Evolutionary conservation across 192 early-diverging fungal genomes (phyloP), one percentile per base, ranked within the genome.

Genomic region (Allomyces arbusculus): DNA sequence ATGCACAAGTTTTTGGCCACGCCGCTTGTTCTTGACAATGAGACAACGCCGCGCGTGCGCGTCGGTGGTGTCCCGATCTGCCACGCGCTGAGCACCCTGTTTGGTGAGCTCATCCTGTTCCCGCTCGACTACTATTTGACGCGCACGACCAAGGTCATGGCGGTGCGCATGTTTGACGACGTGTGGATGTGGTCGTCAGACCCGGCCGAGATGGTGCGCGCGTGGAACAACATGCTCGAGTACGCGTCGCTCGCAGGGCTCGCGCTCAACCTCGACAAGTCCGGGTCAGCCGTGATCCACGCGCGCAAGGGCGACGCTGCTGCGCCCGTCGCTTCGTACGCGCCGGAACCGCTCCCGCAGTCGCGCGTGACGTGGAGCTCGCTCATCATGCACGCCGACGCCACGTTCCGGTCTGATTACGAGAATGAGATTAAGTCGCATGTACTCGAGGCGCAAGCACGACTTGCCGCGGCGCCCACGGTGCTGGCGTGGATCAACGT

Each of bases 1-100:
- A 63, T 69, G 61, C 58, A 61, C 24, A 8, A 40, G 16, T 69
- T 69, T 14, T n/a, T 69, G 68, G 25, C 24, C 22, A 64, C 65
- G 8, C 68, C 68, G 44, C 63, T 69, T 25, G 23, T 58, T 4
- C 61, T 69, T 14, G 68, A 69, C 24, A 24, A 24, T 8, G 64
- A n/a, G 23, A 50, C 61, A 10, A 62, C 62, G 58, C 58, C 43
- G 25, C 40, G 50, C 23, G 61, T 69, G n/a, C 68, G 68, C 9
- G 24, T n/a, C n/a, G 23, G 68, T 44, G 68, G 68, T 23, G 68
- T 69, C 1, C 68, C 68, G 1, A 69, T 69, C 2, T 69, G 61
- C 23, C 68, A 69, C 9, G 20, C 23, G 23, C 63, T 69, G 28
- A 63, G 61, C 26, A 16, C 61, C 12, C 33, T 69, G 28, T 63